Conservation (phyloP, 495 filamentous ascomycete genomes). For the Annulohypoxylon nitens region DNA sequence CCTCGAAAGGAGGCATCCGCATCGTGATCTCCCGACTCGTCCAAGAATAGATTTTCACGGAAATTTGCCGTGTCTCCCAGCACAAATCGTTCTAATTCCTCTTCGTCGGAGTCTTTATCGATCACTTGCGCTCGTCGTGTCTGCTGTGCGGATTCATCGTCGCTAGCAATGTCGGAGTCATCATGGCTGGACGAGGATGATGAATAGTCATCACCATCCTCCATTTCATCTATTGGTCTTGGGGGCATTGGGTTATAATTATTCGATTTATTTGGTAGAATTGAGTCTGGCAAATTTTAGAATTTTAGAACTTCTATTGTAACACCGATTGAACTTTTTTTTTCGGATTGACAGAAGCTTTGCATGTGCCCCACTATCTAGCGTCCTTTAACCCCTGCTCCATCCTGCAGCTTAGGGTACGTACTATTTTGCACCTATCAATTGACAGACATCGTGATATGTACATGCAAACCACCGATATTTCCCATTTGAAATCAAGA, state of each 20-base stretch:
- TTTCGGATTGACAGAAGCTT: constrained; percentile 48
- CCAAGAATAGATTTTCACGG: constrained; percentile 72
- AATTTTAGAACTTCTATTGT: constrained; percentile 28
- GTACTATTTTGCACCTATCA: constrained; percentile 4
- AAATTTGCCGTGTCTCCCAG: constrained; percentile 89
- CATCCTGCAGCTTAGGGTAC: not conserved
- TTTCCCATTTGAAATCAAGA: not conserved
- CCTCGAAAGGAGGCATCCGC: constrained; percentile 12
- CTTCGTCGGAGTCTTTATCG: constrained; percentile 83
- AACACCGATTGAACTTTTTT: constrained; percentile 47
- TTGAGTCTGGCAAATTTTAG: constrained; percentile 32
- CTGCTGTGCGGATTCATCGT: constrained; percentile 44
- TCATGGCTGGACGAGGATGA: constrained; percentile 48
- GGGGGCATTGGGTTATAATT: constrained; percentile 41
- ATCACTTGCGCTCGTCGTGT: constrained; percentile 45
- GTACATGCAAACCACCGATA: not conserved
- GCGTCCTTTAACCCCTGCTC: not conserved
- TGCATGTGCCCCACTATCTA: constrained; percentile 44
- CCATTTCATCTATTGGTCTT: constrained; percentile 54
- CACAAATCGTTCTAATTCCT: constrained; percentile 85
- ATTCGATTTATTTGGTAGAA: constrained; percentile 24
- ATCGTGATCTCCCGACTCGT: constrained; percentile 47
- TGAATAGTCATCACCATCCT: constrained; percentile 51
- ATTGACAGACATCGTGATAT: not conserved
- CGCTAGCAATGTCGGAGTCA: constrained; percentile 40